Evolutionary conservation across 768 basidiomycete species (phyloP).

Genomic region (Trametes meyenii): DNA sequence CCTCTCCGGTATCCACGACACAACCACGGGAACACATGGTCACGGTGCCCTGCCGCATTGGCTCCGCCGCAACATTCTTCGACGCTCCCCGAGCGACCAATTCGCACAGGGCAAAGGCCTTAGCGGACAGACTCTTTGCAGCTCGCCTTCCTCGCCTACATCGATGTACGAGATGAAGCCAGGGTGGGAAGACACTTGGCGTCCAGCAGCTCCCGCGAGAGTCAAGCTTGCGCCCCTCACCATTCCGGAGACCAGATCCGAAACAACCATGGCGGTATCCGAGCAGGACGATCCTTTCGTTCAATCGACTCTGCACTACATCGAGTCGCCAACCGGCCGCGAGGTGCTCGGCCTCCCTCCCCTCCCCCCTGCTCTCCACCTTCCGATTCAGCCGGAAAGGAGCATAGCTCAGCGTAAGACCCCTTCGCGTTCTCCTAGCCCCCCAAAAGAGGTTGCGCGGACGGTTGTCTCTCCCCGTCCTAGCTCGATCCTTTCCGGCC

Average conservation of each 20-base stretch:
- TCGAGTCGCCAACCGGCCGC: constrained; percentile 32
- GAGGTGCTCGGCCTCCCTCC: constrained; percentile 25
- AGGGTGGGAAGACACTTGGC: constrained; percentile 25
- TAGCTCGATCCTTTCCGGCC: constrained; percentile 25
- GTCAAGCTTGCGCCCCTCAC: constrained; percentile 19
- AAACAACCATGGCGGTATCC: constrained; percentile 15
- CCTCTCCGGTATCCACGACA: constrained; percentile 12
- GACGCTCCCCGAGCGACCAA: constrained; percentile 8
- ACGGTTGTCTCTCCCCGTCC: constrained; percentile 15
- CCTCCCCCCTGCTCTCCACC: constrained; percentile 8
- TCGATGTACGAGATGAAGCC: constrained; percentile 27
- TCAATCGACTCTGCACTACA: constrained; percentile 29
- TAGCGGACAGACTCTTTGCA: constrained; percentile 17
- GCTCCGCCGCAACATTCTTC: constrained; percentile 11
- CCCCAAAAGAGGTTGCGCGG: neutral
- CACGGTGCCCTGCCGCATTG: constrained; percentile 20
- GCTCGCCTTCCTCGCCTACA: constrained; percentile 18
- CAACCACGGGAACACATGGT: constrained; percentile 14
- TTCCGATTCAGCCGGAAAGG: neutral
- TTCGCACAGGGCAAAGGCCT: constrained; percentile 11
- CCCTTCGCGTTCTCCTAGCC: constrained; percentile 2
- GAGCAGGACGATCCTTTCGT: constrained; percentile 31
- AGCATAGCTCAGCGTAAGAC: constrained; percentile 3
- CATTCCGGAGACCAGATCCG: constrained; percentile 12
- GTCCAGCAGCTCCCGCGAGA: constrained; percentile 5